Conservation (phyloP, 2,329 filamentous ascomycete genomes). For the Scedosporium dehoogii region DNA sequence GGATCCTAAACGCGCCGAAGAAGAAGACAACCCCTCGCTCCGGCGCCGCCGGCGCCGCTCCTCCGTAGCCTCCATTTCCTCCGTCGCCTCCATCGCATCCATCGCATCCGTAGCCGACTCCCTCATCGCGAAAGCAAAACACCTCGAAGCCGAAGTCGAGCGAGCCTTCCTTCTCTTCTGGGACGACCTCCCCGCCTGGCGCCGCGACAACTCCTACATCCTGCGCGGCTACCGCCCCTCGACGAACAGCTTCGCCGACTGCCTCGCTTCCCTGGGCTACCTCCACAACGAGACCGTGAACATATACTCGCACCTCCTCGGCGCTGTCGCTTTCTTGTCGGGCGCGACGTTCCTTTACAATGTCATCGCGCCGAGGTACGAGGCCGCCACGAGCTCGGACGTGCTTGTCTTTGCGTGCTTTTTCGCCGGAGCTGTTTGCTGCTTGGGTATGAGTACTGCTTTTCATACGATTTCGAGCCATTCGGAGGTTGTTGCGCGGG, state of each 20-base stretch:
- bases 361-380: constrained; percentile 55
- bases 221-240: constrained; percentile 41
- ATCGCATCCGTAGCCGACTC: constrained; percentile 15
- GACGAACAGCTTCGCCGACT: constrained; percentile 35
- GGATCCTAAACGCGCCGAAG: background rate
- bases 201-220: constrained; percentile 50
- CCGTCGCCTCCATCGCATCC: constrained; percentile 18
- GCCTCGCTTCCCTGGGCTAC: constrained; percentile 37
- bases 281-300: constrained; percentile 55
- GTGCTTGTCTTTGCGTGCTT: constrained; percentile 69
- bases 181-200: constrained; percentile 50
- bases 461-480: constrained; percentile 85
- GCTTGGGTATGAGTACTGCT: constrained; percentile 71
- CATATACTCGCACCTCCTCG: constrained; percentile 56
- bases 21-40: background rate
- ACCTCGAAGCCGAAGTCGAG: constrained; percentile 29
- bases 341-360: constrained; percentile 43
- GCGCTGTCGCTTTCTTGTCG: constrained; percentile 48
- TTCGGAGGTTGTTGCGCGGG: constrained; percentile 63
- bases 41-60: constrained; percentile 4
- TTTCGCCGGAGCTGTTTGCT: constrained; percentile 62
- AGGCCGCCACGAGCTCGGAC: constrained; percentile 50
- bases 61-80: constrained; percentile 12
- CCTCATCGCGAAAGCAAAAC: constrained; percentile 12
- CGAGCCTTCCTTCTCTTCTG: constrained; percentile 37